Percentiles rank a stretch among this genome's conserved stretches.
Conservation (phyloP, 2,329 filamentous ascomycete genomes). For the Xylariomycetidae sp. region DNA sequence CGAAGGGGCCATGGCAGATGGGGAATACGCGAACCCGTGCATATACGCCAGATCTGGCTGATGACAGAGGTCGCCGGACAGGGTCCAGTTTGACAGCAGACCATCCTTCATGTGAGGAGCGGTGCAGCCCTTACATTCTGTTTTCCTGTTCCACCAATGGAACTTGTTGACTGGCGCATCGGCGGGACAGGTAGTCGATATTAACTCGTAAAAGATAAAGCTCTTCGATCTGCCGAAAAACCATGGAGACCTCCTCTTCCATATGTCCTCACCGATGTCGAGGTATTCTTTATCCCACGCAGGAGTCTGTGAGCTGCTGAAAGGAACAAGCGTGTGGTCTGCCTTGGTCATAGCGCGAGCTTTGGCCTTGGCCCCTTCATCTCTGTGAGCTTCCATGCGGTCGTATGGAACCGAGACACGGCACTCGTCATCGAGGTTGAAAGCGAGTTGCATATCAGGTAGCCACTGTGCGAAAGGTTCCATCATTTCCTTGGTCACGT, state of each 20-base stretch:
- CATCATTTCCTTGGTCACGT: constrained; percentile 33
- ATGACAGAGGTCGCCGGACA: constrained; percentile 43
- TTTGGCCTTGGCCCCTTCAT: constrained; percentile 15
- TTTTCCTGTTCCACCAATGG: constrained; percentile 35
- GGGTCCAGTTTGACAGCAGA: constrained; percentile 38
- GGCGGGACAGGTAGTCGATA: constrained; percentile 40
- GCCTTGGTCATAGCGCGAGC: constrained; percentile 18
- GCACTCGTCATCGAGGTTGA: constrained; percentile 47
- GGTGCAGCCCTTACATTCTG: constrained; percentile 28
- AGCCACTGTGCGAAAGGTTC: constrained; percentile 38
- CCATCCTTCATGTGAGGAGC: constrained; percentile 34
- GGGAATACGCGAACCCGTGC: constrained; percentile 47
- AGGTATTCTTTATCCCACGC: constrained; percentile 20
- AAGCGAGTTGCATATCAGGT: constrained; percentile 49
- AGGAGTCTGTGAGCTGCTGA: constrained; percentile 16
- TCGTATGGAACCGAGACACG: constrained; percentile 41
- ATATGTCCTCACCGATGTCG: constrained; percentile 18
- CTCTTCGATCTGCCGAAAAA: constrained; percentile 22
- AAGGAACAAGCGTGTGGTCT: constrained; percentile 15
- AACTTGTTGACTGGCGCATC: constrained; percentile 36
- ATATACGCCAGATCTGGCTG: constrained; percentile 43
- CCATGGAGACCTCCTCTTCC: constrained; percentile 17
- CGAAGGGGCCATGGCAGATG: constrained; percentile 37
- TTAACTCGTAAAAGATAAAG: constrained; percentile 31
- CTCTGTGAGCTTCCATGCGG: constrained; percentile 32